Evolutionary conservation across 768 basidiomycete genomes (phyloP), one percentile per base, ranked within the genome.

Genomic region (Chiua virens): DNA sequence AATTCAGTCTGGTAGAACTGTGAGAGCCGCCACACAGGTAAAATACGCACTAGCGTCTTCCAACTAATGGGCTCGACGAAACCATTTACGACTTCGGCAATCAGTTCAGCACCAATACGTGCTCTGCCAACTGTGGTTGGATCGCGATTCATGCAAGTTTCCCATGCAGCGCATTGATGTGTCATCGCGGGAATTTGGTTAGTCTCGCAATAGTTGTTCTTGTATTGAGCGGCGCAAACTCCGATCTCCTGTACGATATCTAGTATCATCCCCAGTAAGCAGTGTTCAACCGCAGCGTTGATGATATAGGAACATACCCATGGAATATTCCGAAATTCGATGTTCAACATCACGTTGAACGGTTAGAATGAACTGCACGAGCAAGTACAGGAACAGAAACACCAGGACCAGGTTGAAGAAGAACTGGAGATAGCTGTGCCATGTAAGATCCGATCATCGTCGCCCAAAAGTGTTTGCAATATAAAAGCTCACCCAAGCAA

Each of bases 21-120:
- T 55, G 53, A 48, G 53, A 50, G 47, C 10, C 36, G 47, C 44
- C 39, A 42, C 46, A 34, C 62, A 41, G 39, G 42, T 35, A 52
- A 41, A 47, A 49, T 25, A 72, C 89, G 70, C 55, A 92, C 96
- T 69, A 98, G 73, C 13, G 94, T 94, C 74, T 95, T 97, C 92
- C 94, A 98, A 67, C 89, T 93, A 71, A 99, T 95, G 43, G 89
- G 89, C 65, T 99, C 96, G 14, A 98, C 90, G 65, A 99, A 99
- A 1, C 92, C 86, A 66, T 98, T 97, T 55, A 98, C 86, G 39
- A 98, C 89, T 64, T 97, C 95, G 46, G 92, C 96, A 69, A 98
- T 86, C 50, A 97, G 83, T 76, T 98, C 93, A 50, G 95, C 94
- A 39, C 89, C 86, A 57, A 99, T 87, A 61, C 82, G 85, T 52